Evolutionary conservation across 495 filamentous ascomycete species (phyloP), one percentile per base, ranked within the genome.

Genomic region (Penicillium tannophilum): DNA sequence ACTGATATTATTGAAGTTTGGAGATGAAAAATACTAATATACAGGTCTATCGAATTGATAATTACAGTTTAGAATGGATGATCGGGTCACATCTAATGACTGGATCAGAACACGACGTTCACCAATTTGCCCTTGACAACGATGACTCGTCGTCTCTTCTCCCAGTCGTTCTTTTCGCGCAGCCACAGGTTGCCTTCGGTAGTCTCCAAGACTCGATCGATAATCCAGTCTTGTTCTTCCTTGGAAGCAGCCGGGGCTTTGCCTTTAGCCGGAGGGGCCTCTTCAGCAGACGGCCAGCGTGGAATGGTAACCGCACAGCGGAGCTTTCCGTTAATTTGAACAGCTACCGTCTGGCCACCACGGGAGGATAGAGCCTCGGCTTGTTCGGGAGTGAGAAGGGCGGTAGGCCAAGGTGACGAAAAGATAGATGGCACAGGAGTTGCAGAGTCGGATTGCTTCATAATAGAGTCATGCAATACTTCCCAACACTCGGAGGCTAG

Each of bases 401-500:
- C 62, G 2, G 63, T 73, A 3, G 88, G 88, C 72, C 85, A 89
- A 20, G 75, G 65, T 2, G 74, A 67, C 9, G 71, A 61, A 52
- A 87, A 85, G 48, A 90, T 74, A 5, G 69, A 59, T 77, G 17
- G 52, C 16, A 60, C 39, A 48, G 63, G 44, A 24, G 45, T 28
- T 24, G 31, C 11, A 36, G 59, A 28, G 8, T 41, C 41, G 14
- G 54, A 24, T 16, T 59, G 47, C 12, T 73, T 67, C 7, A 66
- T 5, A 4, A 66, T 43, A 16, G 66, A 39, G n/a, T 60, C 55
- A 57, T 82, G 71, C 5, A 93, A 74, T 2, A 82, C 58, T 56
- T 84, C 78, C 90, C 91, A 94, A 63, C 85, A 89, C 66, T 95
- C 91, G 44, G 92, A 90, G 1, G 90, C 79, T 53, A 93, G 82